Base-by-base conservation (phyloP, 2,329 filamentous ascomycete genomes). In the Alternaria hordeiaustralica region DNA sequence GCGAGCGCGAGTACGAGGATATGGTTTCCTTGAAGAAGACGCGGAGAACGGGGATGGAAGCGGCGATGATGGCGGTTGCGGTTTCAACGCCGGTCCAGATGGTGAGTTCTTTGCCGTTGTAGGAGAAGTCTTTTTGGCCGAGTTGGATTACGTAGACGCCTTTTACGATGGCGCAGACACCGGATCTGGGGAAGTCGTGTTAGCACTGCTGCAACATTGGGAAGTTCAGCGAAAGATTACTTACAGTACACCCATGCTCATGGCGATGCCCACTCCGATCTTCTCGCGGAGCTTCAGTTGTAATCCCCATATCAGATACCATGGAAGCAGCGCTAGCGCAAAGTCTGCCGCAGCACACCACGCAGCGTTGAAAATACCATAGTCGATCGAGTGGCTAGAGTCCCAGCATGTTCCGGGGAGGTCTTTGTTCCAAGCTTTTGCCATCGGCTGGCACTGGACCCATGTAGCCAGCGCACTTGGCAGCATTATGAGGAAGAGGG, bases 1-100 rank as follows among this genome's bases (percentile, higher is more conserved):
- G 26, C 33, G 47, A 53, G 25, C 51, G 51, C 8, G 55, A 46
- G 41, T 53, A 50, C 0, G 60, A 63, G 8, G 65, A 69, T 3
- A 71, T 67, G 2, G 66, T 67, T n/a, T 75, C 68, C n/a, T 72
- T 72, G 67, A 77, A 71, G 66, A 76, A 76, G 8, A 76, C 75
- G 26, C 75, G 74, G 3, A 77, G 69, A 3, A 77, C 72, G 6
- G 75, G 74, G 7, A 77, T 74, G 3, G 70, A 75, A 7, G 71
- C 74, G 10, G 67, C 75, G 49, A 75, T 67, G 6, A 77, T 75
- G 25, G 75, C 73, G 5, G 71, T 71, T 33, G 74, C 71, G 26
- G 71, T 76, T 61, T 77, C 75, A 5, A 73, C 72, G 4, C 59
- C 69, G 12, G 74, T 76, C 75, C 75, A 77, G 36, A 77, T 74